These are phyloP conservation scores for Glycine soja DNA, from an alignment of 306 rosid genomes.

Conservation along the genomic window DNA sequence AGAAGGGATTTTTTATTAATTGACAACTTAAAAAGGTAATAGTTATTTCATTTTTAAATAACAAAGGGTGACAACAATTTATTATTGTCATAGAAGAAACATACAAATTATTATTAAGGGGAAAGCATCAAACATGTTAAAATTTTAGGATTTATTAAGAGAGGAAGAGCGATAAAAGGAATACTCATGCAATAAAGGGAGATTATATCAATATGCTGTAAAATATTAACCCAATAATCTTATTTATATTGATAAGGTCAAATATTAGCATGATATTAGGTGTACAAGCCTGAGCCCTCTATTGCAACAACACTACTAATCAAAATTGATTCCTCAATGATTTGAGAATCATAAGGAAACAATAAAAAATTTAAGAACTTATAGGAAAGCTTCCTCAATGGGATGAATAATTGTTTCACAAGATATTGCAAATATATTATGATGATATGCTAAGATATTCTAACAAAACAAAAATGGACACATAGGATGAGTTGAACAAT, in stretches of 20 bases:
- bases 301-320: not conserved
- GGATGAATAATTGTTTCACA: conserved; percentile 7
- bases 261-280: conserved; percentile 20
- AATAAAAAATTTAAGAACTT: conserved; percentile 8
- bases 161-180: not conserved
- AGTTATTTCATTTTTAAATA: too few relatives aligned
- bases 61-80: not conserved
- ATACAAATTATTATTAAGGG: not conserved
- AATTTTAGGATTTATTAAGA: conserved; percentile 4
- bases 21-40: too few relatives aligned
- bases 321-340: not conserved
- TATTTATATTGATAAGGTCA: not conserved
- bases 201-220: not conserved
- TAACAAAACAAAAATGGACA: conserved; percentile 23
- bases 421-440: conserved; percentile 21
- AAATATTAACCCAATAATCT: not conserved
- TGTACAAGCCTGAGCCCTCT: not conserved
- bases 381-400: conserved; percentile 11
- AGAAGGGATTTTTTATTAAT: too few relatives aligned
- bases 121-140: not conserved
- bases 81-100: too few relatives aligned
- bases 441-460: conserved; percentile 30
- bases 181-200: not conserved
- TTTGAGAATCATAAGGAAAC: conserved; percentile 23
- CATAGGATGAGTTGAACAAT: conserved; percentile 33